A percentile compares a stretch with the other conserved stretches of the same genome.
Evolutionary conservation across 2,329 filamentous ascomycete species (phyloP).

Genomic region (Phoma sp.): DNA sequence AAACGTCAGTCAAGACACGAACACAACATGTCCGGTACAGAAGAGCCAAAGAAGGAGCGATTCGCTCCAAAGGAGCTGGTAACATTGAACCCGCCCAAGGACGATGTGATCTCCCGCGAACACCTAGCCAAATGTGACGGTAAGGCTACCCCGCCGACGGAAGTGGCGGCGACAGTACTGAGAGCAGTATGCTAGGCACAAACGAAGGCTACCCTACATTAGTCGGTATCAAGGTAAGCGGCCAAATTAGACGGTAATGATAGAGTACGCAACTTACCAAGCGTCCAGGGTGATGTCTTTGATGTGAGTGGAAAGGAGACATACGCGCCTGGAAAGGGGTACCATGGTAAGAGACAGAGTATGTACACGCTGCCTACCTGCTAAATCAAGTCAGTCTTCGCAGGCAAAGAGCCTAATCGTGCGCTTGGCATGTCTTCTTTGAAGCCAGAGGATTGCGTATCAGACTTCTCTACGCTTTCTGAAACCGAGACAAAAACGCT

Average conservation of each 20-base stretch:
- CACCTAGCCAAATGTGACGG: slow-evolving; percentile 84
- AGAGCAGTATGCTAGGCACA: slow-evolving; percentile 57
- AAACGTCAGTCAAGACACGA: slow-evolving; percentile 11
- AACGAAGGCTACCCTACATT: slow-evolving; percentile 68
- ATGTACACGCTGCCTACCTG: not conserved
- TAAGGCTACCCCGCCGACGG: slow-evolving; percentile 55
- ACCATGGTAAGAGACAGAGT: slow-evolving; percentile 72
- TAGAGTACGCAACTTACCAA: slow-evolving; percentile 10
- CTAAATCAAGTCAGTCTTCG: slow-evolving; percentile 72
- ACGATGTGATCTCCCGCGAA: slow-evolving; percentile 82
- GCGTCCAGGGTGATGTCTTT: slow-evolving; percentile 82
- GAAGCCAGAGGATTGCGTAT: slow-evolving; percentile 78
- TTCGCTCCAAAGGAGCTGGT: slow-evolving; percentile 83
- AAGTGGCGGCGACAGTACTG: slow-evolving; percentile 3
- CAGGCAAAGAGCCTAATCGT: slow-evolving; percentile 93
- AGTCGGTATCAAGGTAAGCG: slow-evolving; percentile 64
- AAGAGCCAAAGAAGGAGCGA: slow-evolving; percentile 55
- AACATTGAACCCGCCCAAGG: slow-evolving; percentile 81
- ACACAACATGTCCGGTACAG: slow-evolving; percentile 40
- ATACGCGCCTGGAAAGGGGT: slow-evolving; percentile 82
- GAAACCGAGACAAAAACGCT: slow-evolving; percentile 87
- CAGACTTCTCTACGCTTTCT: slow-evolving; percentile 82
- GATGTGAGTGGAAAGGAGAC: slow-evolving; percentile 90
- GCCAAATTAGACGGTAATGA: no score
- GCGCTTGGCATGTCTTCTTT: slow-evolving; percentile 87